Base-by-base conservation (phyloP, 2,329 filamentous ascomycete genomes). In the Cyclaneusma minus region DNA sequence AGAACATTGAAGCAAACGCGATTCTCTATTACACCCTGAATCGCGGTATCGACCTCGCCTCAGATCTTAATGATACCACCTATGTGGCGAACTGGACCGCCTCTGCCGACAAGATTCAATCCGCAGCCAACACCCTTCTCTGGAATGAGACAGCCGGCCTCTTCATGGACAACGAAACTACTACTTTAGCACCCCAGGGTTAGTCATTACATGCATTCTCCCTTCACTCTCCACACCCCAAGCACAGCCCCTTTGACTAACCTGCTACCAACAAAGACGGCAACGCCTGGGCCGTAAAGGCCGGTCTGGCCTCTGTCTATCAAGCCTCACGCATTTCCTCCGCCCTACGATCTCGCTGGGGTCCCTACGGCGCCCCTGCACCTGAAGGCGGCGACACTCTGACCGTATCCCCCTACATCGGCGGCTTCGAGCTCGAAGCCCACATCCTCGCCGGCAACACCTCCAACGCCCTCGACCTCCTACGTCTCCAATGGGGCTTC, bases 401-500 rank as follows among this genome's bases (percentile, higher is more conserved):
- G n/a, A n/a, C n/a, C n/a, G 49, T 63, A 9, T 60, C 55, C 0
- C 58, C 58, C 3, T 62, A 62, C 39, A 56, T 58, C 21, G 51
- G 51, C 1, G 52, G 52, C 8, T 59, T 61, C 22, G 58, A 63
- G 30, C 35, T 62, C 1, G 51, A 58, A 29, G 49, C 52, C 0
- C 58, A 62, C 28, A 51, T 53, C 28, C 35, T 52, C 6, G 57
- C 56, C 0, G 42, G 41, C 5, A 50, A 58, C 17, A 39, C 51
- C 0, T 42, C 47, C 15, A 44, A 45, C 1, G 56, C 52, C 0
- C 42, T 62, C 2, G 55, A 46, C 3, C 41, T 63, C 4, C 58
- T 62, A 33, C 41, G 54, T 5, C 33, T 56, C 3, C 52, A 60
- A 39, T 68, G 62, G 61, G 61, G 56, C 0, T 68, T 62, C 36